These are phyloP conservation scores for Neodidymelliopsis sp. DNA, from an alignment of 2,329 filamentous ascomycete genomes.

Conservation along the genomic window DNA sequence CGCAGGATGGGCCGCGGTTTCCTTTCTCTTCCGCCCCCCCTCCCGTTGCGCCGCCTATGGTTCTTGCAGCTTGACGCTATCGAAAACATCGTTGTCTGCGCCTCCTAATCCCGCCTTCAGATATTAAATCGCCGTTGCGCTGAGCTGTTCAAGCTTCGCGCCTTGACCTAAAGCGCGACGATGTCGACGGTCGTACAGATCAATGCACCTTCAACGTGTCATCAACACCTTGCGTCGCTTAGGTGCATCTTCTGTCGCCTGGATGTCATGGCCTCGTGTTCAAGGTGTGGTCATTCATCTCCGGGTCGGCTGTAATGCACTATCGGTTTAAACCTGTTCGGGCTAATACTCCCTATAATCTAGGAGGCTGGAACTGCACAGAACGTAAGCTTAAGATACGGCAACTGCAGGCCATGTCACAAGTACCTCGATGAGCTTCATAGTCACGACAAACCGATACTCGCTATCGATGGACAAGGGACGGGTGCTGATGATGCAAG, in stretches of 20 bases:
- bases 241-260: neutral
- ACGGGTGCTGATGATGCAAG: neutral
- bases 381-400: too few species aligned
- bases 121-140: neutral
- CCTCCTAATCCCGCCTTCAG: neutral
- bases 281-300: slow-evolving; percentile 6
- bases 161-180: neutral
- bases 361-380: neutral
- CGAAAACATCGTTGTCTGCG: slow-evolving; percentile 7
- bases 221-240: slow-evolving; percentile 12
- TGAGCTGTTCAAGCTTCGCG: neutral
- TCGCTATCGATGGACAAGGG: neutral
- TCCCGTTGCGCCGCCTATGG: slow-evolving; percentile 9
- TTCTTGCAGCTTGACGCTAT: slow-evolving; percentile 14
- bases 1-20: slow-evolving; percentile 2
- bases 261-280: neutral
- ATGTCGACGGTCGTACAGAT: neutral
- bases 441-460: neutral
- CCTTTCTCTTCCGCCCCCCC: slow-evolving; percentile 11
- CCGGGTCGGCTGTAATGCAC: slow-evolving; percentile 3
- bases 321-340: slow-evolving; percentile 2
- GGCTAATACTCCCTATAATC: neutral
- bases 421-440: neutral
- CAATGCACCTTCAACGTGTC: slow-evolving; percentile 11
- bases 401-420: neutral